A percentile compares a stretch with the other conserved stretches of the same genome.
Evolutionary conservation across 2,329 filamentous ascomycete species (phyloP).

Genomic region (Alternaria ventricosa): DNA sequence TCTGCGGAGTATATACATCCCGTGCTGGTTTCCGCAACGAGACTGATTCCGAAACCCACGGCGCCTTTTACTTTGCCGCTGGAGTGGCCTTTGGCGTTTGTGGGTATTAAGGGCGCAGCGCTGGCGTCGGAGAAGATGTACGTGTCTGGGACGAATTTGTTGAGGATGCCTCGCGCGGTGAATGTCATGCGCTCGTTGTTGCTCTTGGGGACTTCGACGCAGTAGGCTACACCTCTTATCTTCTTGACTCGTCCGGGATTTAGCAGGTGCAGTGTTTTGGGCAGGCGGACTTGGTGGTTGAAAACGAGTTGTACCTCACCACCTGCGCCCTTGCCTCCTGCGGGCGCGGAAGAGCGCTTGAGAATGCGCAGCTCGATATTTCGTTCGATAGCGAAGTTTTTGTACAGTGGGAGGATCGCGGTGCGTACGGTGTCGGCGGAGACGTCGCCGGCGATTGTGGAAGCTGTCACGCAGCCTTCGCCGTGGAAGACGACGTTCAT

Average conservation of each 20-base stretch:
- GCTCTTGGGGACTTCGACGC: slow-evolving; percentile 85
- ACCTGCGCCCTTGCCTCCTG: slow-evolving; percentile 78
- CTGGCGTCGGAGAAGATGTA: slow-evolving; percentile 80
- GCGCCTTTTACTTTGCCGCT: slow-evolving; percentile 67
- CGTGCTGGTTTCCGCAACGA: slow-evolving; percentile 91
- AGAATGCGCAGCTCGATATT: slow-evolving; percentile 85
- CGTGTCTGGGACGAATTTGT: slow-evolving; percentile 81
- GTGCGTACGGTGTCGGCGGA: slow-evolving; percentile 94
- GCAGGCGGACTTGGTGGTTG: slow-evolving; percentile 88
- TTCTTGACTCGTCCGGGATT: slow-evolving; percentile 84
- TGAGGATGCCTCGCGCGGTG: slow-evolving; percentile 83
- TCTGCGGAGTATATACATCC: slow-evolving; percentile 90
- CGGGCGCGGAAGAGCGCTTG: slow-evolving; percentile 71
- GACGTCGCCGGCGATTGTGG: slow-evolving; percentile 83
- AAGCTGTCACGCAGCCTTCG: slow-evolving; percentile 88
- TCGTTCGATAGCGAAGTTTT: slow-evolving; percentile 86
- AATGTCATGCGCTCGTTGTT: slow-evolving; percentile 98
- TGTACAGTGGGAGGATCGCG: slow-evolving; percentile 87
- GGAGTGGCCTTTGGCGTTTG: slow-evolving; percentile 71
- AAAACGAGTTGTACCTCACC: slow-evolving; percentile 94
- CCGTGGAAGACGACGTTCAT: slow-evolving; percentile 91
- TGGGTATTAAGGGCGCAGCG: slow-evolving; percentile 66
- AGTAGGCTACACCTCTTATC: slow-evolving; percentile 92
- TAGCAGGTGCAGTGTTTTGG: slow-evolving; percentile 90
- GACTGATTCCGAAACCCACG: slow-evolving; percentile 86